Conservation (phyloP, 2,329 filamentous ascomycete species). For the Hymenotorrendiella dingleyae region DNA sequence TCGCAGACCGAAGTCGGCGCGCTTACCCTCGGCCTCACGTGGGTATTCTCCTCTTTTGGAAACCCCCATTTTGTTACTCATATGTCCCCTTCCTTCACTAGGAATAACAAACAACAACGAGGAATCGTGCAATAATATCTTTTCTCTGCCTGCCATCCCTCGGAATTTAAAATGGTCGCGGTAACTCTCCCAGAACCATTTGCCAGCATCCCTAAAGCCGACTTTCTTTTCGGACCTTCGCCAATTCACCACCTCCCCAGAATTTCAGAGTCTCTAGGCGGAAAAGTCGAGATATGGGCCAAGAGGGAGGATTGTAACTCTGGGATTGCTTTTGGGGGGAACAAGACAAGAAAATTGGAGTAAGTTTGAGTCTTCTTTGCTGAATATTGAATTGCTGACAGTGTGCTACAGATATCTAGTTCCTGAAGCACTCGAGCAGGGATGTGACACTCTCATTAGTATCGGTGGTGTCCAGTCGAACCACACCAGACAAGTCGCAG, state of each 20-base stretch:
- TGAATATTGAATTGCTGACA: not conserved
- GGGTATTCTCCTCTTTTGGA: no score
- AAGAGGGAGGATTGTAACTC: slow-evolving; percentile 70
- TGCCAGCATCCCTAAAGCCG: slow-evolving; percentile 54
- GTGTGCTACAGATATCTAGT: slow-evolving; percentile 50
- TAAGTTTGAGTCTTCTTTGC: slow-evolving; percentile 21
- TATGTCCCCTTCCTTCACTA: no score
- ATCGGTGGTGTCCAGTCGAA: slow-evolving; percentile 67
- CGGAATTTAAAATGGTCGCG: slow-evolving; percentile 23
- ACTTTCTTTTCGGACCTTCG: slow-evolving; percentile 61
- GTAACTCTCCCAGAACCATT: slow-evolving; percentile 55
- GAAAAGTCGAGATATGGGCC: slow-evolving; percentile 58
- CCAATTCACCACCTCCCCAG: slow-evolving; percentile 62
- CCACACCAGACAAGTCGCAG: slow-evolving; percentile 63
- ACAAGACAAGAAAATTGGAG: slow-evolving; percentile 66
- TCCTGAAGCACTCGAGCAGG: slow-evolving; percentile 52
- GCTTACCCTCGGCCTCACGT: no score
- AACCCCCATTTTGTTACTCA: no score
- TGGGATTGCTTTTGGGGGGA: slow-evolving; percentile 60
- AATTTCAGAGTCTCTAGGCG: slow-evolving; percentile 55
- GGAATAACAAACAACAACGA: no score
- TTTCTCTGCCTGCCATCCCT: no score
- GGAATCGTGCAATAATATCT: no score
- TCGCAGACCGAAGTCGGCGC: no score
- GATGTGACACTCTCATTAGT: slow-evolving; percentile 56